Base-by-base conservation (phyloP, 2,329 filamentous ascomycete species). In the Dothistroma septosporum region DNA sequence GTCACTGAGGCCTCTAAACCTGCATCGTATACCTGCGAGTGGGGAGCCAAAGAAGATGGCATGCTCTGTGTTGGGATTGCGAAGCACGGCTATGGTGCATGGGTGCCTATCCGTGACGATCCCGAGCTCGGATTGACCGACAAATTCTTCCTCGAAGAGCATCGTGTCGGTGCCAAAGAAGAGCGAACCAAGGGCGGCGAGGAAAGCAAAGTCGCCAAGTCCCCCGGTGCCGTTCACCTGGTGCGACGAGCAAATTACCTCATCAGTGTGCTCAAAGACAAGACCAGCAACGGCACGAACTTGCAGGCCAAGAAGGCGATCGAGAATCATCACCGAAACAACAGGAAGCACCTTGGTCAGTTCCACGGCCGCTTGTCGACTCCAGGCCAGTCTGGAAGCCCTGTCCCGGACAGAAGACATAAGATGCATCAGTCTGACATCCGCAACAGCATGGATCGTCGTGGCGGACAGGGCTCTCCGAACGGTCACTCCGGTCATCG, bases 101-200 rank as follows among this genome's bases (percentile, higher is more conserved):
- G 94, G 94, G 85, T 88, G 1, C 89, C 92, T 68, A 97, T 99
- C 69, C 88, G 94, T 7, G 94, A 99, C 68, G 94, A 99, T 71
- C 78, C 85, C 1, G 92, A 97, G 33, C 84, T 99, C 22, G 89
- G 87, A 9, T 87, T 99, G 78, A 79, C 81, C 1, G 92, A 96
- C 69, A 97, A 97, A 72, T 90, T 97, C 73, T 99, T 96, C 78
- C 79, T 99, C 1, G 94, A 99, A 73, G 95, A 99, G 75, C 92
- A 97, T 74, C 89, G 93, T n/a, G 93, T 97, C 19, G 94, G 96
- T 75, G 94, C 95, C 78, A 97, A 97, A 74, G 92, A 94, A 70
- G 92, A 97, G 75, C 88, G 94, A 37, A 89, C 82, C 70, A 91
- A 91, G 70, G 85, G 80, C 16, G 87, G 90, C 22, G 77, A 85